Base-by-base conservation (phyloP, 2,329 filamentous ascomycete genomes). In the Ilyonectria robusta region DNA sequence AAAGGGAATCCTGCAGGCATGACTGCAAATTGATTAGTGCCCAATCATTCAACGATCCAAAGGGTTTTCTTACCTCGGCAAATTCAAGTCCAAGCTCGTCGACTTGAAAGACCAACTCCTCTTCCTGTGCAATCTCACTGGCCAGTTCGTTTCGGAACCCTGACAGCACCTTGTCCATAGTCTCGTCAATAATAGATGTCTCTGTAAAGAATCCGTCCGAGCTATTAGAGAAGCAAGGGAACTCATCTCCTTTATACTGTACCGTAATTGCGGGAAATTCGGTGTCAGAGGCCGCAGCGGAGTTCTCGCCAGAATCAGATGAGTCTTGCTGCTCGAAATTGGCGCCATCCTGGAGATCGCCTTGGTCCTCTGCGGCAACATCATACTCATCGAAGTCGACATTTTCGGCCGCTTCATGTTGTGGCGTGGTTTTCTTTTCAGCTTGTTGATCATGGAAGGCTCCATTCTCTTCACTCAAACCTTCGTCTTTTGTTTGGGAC, bases 51-150 rank as follows among this genome's bases (percentile, higher is more conserved):
- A 26, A 56, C 29, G 48, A 21, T 21, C 31, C 10, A 5, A 19
- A 8, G 13, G 53, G 17, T 68, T 40, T 46, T 44, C 83, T 69
- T 78, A 85, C 84, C 79, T 88, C 85, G 21, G 84, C 79, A 75
- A 87, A 87, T 74, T 88, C 85, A 35, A 88, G 78, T 9, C 84
- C 85, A 46, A 88, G 81, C 65, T 86, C 83, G 31, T 87, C 84
- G 53, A 88, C 78, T 65, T 86, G 84, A 46, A 87, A 81, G n/a
- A 84, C 80, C 47, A 88, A 76, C 62, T 88, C 85, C 59, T 88
- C 86, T 19, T 82, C 79, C 4, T 77, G 64, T 6, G 78, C 76
- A 3, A 88, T 75, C 59, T 87, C 86, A 44, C 82, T 79, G 19
- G 78, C 75, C 15, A 88, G 79, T 68, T 87, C 84, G 7, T 77